These are phyloP conservation scores for Oleoguttula mirabilis DNA, from an alignment of 495 filamentous ascomycete genomes.

Conservation along the genomic window DNA sequence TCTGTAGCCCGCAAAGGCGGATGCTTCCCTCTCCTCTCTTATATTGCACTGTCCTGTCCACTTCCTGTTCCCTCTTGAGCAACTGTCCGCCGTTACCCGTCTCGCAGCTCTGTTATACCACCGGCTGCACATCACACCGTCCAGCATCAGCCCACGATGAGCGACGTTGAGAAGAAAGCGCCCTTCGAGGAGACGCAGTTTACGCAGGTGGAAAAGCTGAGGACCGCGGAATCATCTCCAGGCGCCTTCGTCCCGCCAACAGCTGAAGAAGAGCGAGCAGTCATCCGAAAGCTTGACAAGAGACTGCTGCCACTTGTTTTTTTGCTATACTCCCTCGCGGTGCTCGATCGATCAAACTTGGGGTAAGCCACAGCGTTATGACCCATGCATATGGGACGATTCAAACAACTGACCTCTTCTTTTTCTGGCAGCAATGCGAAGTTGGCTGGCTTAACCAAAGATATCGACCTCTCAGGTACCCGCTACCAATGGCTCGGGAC, in stretches of 20 bases:
- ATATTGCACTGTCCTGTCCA: no score
- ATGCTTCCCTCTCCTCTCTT: no score
- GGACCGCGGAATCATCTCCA: background rate
- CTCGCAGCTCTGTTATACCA: no score
- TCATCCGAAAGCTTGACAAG: conserved; percentile 63
- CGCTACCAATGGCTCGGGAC: conserved; percentile 30
- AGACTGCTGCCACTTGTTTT: conserved; percentile 68
- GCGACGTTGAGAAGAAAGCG: conserved; percentile 4
- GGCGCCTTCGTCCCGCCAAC: conserved; percentile 31
- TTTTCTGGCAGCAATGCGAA: conserved; percentile 47
- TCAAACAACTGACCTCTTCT: no score
- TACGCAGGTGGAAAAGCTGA: conserved; percentile 1
- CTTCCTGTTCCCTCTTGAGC: no score
- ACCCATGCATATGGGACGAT: no score
- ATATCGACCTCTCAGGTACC: conserved; percentile 17
- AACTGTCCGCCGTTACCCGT: no score
- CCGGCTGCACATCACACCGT: no score
- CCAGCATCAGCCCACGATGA: no score
- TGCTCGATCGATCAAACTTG: conserved; percentile 48
- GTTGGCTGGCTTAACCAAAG: conserved; percentile 50
- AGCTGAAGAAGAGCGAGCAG: conserved; percentile 55
- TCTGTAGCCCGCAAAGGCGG: no score
- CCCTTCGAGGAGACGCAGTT: background rate
- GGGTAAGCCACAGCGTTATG: no score
- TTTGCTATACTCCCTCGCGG: conserved; percentile 67